Evolutionary conservation across 768 basidiomycete species (phyloP).

Genomic region (Gymnopilus dilepis): DNA sequence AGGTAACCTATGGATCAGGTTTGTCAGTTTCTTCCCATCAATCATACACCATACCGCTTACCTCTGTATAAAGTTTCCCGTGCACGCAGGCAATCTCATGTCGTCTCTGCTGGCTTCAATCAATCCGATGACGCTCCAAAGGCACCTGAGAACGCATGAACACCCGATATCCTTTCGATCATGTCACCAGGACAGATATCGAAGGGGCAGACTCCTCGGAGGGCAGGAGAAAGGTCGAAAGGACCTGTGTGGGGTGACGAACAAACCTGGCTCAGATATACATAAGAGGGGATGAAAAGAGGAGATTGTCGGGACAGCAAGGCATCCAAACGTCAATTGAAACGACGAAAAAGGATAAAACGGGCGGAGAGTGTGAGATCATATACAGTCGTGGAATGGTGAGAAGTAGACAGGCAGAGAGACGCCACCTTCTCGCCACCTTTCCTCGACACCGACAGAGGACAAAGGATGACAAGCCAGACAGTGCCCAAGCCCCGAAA

Average conservation of each 20-base stretch:
- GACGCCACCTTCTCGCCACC: conserved; percentile 20
- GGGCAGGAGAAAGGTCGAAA: too few relatives aligned
- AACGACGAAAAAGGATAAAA: conserved; percentile 23
- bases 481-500: conserved; percentile 14
- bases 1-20: too few relatives aligned
- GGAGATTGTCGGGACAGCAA: conserved; percentile 4
- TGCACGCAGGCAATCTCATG: too few relatives aligned
- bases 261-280: conserved; percentile 1
- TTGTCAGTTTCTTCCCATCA: too few relatives aligned
- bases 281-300: conserved; percentile 6
- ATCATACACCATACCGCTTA: too few relatives aligned
- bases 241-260: not conserved
- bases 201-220: too few relatives aligned
- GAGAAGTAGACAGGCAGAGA: conserved; percentile 26
- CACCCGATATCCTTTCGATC: too few relatives aligned
- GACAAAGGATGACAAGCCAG: conserved; percentile 18
- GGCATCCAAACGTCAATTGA: conserved; percentile 23
- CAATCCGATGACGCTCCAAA: too few relatives aligned
- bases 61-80: too few relatives aligned
- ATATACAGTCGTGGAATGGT: conserved; percentile 22
- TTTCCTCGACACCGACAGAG: conserved; percentile 6
- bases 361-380: conserved; percentile 38
- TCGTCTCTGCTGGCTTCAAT: too few relatives aligned
- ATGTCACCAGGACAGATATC: too few relatives aligned
- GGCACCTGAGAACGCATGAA: too few relatives aligned